A percentile compares a stretch with the other conserved stretches of the same genome.
These are phyloP conservation scores for Monsonia emarginata DNA, from an alignment of 441 rosid species.

Conservation along the genomic window DNA sequence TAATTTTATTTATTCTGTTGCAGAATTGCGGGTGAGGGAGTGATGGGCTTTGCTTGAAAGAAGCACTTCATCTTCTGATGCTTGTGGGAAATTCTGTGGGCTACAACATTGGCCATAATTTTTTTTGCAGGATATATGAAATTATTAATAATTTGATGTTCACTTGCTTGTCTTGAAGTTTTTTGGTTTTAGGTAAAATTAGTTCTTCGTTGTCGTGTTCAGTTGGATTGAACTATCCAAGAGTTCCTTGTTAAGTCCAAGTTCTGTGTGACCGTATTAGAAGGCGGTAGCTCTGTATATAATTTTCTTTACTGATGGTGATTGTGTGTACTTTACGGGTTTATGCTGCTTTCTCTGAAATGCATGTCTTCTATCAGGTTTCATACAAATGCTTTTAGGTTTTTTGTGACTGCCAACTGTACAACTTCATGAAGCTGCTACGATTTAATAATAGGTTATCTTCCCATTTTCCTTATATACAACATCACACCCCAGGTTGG, in stretches of 20 bases:
- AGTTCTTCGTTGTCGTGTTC: not conserved
- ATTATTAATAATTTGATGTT: slow-evolving; percentile 5
- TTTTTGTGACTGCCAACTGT: slow-evolving; percentile 57
- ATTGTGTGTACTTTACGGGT: slow-evolving; percentile 15
- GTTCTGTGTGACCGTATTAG: not conserved
- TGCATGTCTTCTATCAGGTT: slow-evolving; percentile 57
- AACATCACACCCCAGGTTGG: slow-evolving; percentile 31
- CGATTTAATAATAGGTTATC: slow-evolving; percentile 60
- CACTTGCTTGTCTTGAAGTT: slow-evolving; percentile 19
- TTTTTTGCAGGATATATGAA: slow-evolving; percentile 28
- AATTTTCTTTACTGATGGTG: not conserved
- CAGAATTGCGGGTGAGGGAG: slow-evolving; percentile 59
- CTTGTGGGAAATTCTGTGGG: slow-evolving; percentile 39
- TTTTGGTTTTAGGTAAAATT: slow-evolving; percentile 21
- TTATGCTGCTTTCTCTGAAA: slow-evolving; percentile 25
- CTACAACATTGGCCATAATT: slow-evolving; percentile 28
- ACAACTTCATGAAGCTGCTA: slow-evolving; percentile 62
- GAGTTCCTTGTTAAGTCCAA: slow-evolving; percentile 5
- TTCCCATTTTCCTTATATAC: slow-evolving; percentile 11
- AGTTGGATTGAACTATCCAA: slow-evolving; percentile 12
- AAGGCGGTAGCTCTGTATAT: not conserved
- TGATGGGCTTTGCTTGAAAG: slow-evolving; percentile 51
- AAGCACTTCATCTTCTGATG: slow-evolving; percentile 42
- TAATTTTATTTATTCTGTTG: slow-evolving; percentile 53
- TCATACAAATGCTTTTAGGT: slow-evolving; percentile 60